These are phyloP conservation scores for Cerioporus squamosus DNA, from an alignment of 1,284 basidiomycete genomes.

Conservation along the genomic window DNA sequence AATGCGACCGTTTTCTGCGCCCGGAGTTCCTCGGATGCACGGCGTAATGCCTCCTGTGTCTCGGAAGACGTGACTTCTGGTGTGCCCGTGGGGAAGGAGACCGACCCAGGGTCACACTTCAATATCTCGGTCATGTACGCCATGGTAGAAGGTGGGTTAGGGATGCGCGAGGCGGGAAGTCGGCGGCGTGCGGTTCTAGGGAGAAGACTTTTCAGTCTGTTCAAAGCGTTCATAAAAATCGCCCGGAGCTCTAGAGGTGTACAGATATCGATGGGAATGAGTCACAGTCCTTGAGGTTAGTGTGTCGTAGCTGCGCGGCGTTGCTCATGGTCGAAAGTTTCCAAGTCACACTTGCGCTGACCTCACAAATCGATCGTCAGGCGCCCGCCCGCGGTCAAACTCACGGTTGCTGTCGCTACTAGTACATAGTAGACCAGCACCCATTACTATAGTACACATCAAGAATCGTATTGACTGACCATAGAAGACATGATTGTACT, in stretches of 20 bases:
- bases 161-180: not conserved
- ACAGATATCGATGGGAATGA: constrained; percentile 9
- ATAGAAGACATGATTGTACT: not conserved
- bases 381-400: too few relatives aligned
- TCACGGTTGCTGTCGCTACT: too few relatives aligned
- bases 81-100: constrained; percentile 29
- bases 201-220: constrained; percentile 6
- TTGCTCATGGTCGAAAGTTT: constrained; percentile 5
- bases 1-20: constrained; percentile 69
- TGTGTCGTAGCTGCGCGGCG: not conserved
- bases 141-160: constrained; percentile 16
- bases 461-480: not conserved
- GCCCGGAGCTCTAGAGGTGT: not conserved
- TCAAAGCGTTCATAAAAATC: constrained; percentile 14
- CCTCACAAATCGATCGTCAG: constrained; percentile 6
- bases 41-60: constrained; percentile 29
- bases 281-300: not conserved
- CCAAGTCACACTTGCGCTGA: constrained; percentile 9
- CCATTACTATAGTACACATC: not conserved
- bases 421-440: too few relatives aligned
- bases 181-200: constrained; percentile 3
- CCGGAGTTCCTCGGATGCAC: constrained; percentile 31
- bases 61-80: constrained; percentile 27
- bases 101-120: constrained; percentile 30
- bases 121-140: constrained; percentile 29